Conservation (phyloP, 257 asterid genomes). For the Solanum microdontum region DNA sequence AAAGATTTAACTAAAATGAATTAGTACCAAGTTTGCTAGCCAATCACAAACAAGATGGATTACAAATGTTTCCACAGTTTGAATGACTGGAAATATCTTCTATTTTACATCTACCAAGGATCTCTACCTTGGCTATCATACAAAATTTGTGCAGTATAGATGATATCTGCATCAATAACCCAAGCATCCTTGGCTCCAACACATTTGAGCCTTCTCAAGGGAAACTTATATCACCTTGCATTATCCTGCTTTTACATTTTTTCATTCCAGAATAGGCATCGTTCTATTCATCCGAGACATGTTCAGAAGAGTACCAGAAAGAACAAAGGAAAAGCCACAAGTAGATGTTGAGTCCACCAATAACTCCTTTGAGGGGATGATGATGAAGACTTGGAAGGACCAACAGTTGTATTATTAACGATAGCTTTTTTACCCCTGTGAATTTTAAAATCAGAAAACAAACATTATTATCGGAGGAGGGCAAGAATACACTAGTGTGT, state of each 20-base stretch:
- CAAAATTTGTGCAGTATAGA: not conserved
- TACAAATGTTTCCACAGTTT: not conserved
- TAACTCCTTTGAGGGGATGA: slow-evolving; percentile 14
- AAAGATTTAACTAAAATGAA: not conserved
- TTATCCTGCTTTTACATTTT: not conserved
- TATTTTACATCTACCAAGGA: not conserved
- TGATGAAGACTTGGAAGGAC: slow-evolving; percentile 38
- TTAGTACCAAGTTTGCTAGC: not conserved
- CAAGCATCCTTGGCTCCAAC: not conserved
- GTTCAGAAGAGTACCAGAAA: not conserved
- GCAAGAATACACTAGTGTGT: not conserved
- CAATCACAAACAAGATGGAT: not conserved
- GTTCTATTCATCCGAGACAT: not conserved
- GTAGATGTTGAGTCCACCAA: slow-evolving; percentile 12
- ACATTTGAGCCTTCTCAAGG: not conserved
- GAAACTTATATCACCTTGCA: not conserved
- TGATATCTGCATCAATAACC: not conserved
- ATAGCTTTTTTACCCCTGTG: slow-evolving; percentile 56
- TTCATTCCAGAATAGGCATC: not conserved
- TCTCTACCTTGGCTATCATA: not conserved
- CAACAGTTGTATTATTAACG: slow-evolving; percentile 28
- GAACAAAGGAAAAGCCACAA: slow-evolving; percentile 29
- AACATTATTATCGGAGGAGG: not conserved
- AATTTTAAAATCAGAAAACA: not conserved
- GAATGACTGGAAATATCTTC: not conserved